phyloP scores from a whole-genome alignment of 2,329 filamentous ascomycete genomes.

The Lasiodiplodia hormozganensis region DNA sequence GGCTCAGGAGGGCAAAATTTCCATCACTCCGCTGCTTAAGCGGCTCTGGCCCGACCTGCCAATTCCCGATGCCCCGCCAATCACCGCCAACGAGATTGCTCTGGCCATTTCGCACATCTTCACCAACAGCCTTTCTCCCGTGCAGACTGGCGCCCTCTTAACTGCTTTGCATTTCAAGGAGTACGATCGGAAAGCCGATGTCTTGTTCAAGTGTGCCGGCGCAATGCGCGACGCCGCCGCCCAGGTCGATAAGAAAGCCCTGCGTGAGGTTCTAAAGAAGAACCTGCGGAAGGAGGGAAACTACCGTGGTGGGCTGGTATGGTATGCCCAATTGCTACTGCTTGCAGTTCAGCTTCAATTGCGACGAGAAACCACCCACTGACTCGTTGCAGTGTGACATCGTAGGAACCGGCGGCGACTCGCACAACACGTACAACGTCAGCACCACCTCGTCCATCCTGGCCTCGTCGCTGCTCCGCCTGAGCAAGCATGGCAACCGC shows the following conservation, averaged over 20 bases:
- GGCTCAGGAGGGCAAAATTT: conserved; percentile 45
- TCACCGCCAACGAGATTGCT: conserved; percentile 82
- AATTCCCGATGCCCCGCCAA: conserved; percentile 53
- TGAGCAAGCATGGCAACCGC: conserved; percentile 95
- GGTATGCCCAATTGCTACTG: conserved; percentile 42
- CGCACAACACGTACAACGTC: conserved; percentile 98
- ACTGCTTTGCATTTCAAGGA: conserved; percentile 92
- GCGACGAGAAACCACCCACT: no score
- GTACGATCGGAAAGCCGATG: conserved; percentile 81
- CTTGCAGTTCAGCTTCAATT: neutral
- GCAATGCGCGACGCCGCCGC: conserved; percentile 84
- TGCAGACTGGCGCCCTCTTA: conserved; percentile 84
- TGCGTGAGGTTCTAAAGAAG: conserved; percentile 67
- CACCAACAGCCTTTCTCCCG: conserved; percentile 84
- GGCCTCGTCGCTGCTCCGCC: conserved; percentile 80
- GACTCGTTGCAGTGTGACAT: conserved; percentile 73
- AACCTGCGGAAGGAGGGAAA: conserved; percentile 70
- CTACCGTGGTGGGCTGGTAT: conserved; percentile 84
- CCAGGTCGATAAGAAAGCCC: conserved; percentile 68
- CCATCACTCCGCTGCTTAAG: conserved; percentile 75
- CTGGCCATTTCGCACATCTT: conserved; percentile 91
- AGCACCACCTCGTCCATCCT: conserved; percentile 94
- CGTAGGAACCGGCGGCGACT: conserved; percentile 95
- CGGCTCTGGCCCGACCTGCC: conserved; percentile 69
- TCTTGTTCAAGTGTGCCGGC: conserved; percentile 82